Conservation (phyloP, 108 stramenopile genomes). For the Aureococcus anophagefferens region DNA sequence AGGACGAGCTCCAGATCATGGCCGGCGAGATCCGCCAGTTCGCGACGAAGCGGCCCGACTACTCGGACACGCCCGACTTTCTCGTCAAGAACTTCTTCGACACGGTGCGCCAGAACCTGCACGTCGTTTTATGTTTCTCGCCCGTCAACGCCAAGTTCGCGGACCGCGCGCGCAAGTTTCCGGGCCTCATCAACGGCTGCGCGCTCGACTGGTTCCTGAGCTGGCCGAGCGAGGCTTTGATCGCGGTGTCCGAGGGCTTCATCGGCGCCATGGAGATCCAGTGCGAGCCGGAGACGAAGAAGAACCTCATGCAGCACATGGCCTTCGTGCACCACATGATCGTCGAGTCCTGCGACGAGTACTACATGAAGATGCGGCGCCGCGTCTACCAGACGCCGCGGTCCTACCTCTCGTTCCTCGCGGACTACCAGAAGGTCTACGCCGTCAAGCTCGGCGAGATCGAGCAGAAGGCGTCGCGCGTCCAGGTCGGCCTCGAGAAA, state of each 20-base stretch:
- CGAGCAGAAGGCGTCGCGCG: constrained; percentile 32
- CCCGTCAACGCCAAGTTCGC: constrained; percentile 51
- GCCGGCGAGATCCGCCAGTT: constrained; percentile 38
- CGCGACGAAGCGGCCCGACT: constrained; percentile 38
- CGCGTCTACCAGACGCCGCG: constrained; percentile 54
- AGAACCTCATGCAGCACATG: constrained; percentile 40
- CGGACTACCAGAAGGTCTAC: constrained; percentile 34
- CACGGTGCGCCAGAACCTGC: constrained; percentile 41
- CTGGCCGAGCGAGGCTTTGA: constrained; percentile 52
- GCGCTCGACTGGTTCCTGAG: constrained; percentile 58
- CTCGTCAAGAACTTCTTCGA: constrained; percentile 46
- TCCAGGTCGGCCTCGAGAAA: constrained; percentile 45
- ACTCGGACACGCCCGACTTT: constrained; percentile 48
- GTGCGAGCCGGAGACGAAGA: constrained; percentile 25
- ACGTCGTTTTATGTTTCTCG: constrained; percentile 52
- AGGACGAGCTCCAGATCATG: constrained; percentile 54
- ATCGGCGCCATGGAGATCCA: constrained; percentile 19
- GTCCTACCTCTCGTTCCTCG: constrained; percentile 41
- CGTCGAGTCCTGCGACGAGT: constrained; percentile 41
- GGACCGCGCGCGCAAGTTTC: constrained; percentile 49
- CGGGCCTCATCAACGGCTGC: constrained; percentile 43
- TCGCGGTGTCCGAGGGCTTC: constrained; percentile 30
- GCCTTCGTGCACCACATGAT: constrained; percentile 45
- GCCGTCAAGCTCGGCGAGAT: constrained; percentile 24
- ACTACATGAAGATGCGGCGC: constrained; percentile 44